Evolutionary conservation across 495 filamentous ascomycete species (phyloP), one percentile per base, ranked within the genome.

Genomic region (Hypomontagnella monticulosa): DNA sequence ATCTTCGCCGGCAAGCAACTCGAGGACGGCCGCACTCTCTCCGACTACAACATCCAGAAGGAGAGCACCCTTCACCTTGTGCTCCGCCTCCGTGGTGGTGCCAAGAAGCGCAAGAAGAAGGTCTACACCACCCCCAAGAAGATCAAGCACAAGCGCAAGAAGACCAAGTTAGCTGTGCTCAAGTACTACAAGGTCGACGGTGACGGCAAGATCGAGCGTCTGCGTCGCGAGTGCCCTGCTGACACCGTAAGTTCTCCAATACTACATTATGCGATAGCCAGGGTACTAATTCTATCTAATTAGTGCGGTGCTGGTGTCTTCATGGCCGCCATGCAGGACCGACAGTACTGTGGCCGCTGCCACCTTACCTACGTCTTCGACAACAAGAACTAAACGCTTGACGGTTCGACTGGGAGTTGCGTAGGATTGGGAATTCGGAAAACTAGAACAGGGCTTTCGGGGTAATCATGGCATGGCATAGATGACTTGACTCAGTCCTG

Each of bases 41-140:
- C 92, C 75, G 95, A 99, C 83, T 99, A 99, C 92, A 98, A 98
- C 88, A 99, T 99, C 86, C 95, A 99, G 89, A 99, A 99, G 88
- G 95, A 99, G 88, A 94, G 91, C 67, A 99, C 95, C 76, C 93
- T 99, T 65, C 95, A 99, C 84, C 85, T 98, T 67, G 96, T 99
- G 70, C 90, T 99, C 67, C 93, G 96, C 78, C 93, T 99, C 61
- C 96, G 95, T 87, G 89, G 89, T 78, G 95, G 95, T 82, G 92
- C 82, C 76, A 99, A 99, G 92, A 99, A 99, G 92, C 85, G 95
- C 73, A 99, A 99, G 91, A 99, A 99, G 94, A 99, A 99, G 93
- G 95, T 99, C 60, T 99, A 99, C 88, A 97, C 91, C 76, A 99
- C 96, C 72, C 95, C 95, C 77, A 99, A 99, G 93, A 99, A 99